Evolutionary conservation across 306 rosid genomes (phyloP), one percentile per base, ranked within the genome.

Genomic region (Fagus crenata): DNA sequence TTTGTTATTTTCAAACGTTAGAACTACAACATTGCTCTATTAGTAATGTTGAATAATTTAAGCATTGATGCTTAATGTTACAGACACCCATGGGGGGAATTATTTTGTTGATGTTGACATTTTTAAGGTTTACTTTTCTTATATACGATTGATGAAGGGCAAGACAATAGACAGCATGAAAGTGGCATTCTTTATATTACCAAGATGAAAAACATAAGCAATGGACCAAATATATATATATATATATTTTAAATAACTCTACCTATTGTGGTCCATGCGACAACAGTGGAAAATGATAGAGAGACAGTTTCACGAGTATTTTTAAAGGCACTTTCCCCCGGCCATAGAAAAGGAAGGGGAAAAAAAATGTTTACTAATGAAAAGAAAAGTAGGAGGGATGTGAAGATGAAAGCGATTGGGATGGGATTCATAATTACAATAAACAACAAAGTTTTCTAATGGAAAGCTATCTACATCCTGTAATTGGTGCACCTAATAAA

Each of bases 91-190:
- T 70, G 11, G 11, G 3, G 41, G 40, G 31, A 42, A 77, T 17
- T 81, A 72, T 58, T 70, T 73, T 68, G 58, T 70, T 54, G 51
- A 72, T 74, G 84, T 73, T 67, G 86, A 32, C 81, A 75, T 73
- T 53, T 55, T 22, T 33, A 49, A 63, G 75, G 68, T 74, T 81
- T 53, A 53, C 37, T 77, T 80, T 59, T 28, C 51, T 63, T 49
- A 59, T 17, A 12, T 40, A 42, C 56, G 70, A 59, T 53, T 82
- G 75, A 80, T 78, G 64, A 78, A 67, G 36, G 72, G 71, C 53
- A 64, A 42, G 87, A 74, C 75, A 81, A 72, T 75, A 72, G 77
- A 78, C 87, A 72, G 61, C 82, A 78, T 13, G 51, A 70, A 72
- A 58, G 71, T 69, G 80, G 72, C 74, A 15, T 54, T 77, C 64